Evolutionary conservation across 2,329 filamentous ascomycete species (phyloP).

Genomic region (Fusarium sp.): DNA sequence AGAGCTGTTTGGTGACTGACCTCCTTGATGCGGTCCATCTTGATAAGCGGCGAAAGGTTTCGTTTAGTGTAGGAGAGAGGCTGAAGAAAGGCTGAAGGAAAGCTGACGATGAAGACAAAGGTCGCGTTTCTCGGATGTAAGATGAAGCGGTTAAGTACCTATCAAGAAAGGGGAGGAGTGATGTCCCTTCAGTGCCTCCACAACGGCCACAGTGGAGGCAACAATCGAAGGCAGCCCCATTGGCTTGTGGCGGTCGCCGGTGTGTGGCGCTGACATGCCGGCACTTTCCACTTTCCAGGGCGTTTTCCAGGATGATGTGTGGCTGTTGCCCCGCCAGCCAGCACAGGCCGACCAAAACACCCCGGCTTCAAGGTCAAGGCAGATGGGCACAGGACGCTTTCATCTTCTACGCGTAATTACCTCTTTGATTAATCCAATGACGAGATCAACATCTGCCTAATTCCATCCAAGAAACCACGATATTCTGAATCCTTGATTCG

Average conservation of each 20-base stretch:
- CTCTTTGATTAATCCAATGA: slow-evolving; percentile 31
- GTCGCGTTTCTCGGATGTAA: slow-evolving; percentile 51
- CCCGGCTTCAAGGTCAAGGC: slow-evolving; percentile 20
- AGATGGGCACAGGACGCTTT: slow-evolving; percentile 27
- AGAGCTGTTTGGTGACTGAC: slow-evolving; percentile 64
- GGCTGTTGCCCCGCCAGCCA: slow-evolving; percentile 50
- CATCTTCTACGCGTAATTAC: slow-evolving; percentile 39
- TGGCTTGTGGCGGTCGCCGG: slow-evolving; percentile 50
- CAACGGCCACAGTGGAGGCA: slow-evolving; percentile 47
- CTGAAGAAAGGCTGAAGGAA: slow-evolving; percentile 26
- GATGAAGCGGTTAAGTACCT: slow-evolving; percentile 51
- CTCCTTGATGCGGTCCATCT: slow-evolving; percentile 92
- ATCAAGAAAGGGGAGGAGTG: slow-evolving; percentile 54
- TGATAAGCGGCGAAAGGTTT: slow-evolving; percentile 45
- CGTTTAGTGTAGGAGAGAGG: slow-evolving; percentile 16
- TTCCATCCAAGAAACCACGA: slow-evolving; percentile 15
- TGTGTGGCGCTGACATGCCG: slow-evolving; percentile 40
- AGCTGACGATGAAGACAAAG: slow-evolving; percentile 48
- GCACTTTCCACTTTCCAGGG: slow-evolving; percentile 27
- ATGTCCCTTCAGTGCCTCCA: slow-evolving; percentile 58
- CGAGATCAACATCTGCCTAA: slow-evolving; percentile 28
- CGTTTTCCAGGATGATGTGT: slow-evolving; percentile 5
- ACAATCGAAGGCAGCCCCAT: slow-evolving; percentile 38
- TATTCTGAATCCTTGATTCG: slow-evolving; percentile 23
- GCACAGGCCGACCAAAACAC: slow-evolving; percentile 43